A percentile compares a stretch with the other conserved stretches of the same genome.
These are phyloP conservation scores for Ocimum tenuiflorum DNA, from an alignment of 257 asterid genomes.

Conservation along the genomic window DNA sequence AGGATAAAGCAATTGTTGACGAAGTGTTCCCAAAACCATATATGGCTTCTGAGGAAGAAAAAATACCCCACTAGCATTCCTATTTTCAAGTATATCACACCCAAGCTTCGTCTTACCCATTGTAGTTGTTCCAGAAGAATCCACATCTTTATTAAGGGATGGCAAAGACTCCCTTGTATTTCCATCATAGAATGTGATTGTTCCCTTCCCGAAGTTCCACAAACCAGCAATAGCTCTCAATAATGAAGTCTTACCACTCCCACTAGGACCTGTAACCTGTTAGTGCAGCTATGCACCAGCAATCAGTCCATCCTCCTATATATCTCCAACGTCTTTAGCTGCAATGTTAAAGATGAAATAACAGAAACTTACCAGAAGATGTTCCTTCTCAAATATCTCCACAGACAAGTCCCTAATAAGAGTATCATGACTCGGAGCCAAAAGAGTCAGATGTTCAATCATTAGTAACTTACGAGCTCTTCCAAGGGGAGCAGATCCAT, in stretches of 20 bases:
- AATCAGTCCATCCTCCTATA: slow-evolving; percentile 8
- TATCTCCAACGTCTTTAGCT: slow-evolving; percentile 8
- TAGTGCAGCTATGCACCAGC: slow-evolving; percentile 29
- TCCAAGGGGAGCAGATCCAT: slow-evolving; percentile 46
- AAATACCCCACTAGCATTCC: slow-evolving; percentile 47
- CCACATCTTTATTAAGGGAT: slow-evolving; percentile 22
- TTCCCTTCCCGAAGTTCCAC: slow-evolving; percentile 79
- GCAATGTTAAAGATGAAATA: slow-evolving; percentile 11
- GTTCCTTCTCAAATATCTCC: slow-evolving; percentile 57
- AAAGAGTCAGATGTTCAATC: slow-evolving; percentile 59
- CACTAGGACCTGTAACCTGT: slow-evolving; percentile 97
- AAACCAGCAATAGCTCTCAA: slow-evolving; percentile 85
- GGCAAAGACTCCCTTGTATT: slow-evolving; percentile 24
- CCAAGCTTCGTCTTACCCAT: slow-evolving; percentile 19
- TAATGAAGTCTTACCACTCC: slow-evolving; percentile 88
- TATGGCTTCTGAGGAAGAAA: slow-evolving; percentile 97
- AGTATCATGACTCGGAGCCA: slow-evolving; percentile 61
- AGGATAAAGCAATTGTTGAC: slow-evolving; percentile 87
- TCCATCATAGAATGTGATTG: slow-evolving; percentile 47
- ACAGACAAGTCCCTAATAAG: slow-evolving; percentile 69
- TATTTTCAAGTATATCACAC: slow-evolving; percentile 18
- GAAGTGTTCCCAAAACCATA: slow-evolving; percentile 87
- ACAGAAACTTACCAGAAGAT: slow-evolving; percentile 58
- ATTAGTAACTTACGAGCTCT: slow-evolving; percentile 36
- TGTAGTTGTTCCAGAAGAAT: slow-evolving; percentile 23